phyloP scores from a whole-genome alignment of 2,329 filamentous ascomycete species.

The Coniella lustricola region DNA sequence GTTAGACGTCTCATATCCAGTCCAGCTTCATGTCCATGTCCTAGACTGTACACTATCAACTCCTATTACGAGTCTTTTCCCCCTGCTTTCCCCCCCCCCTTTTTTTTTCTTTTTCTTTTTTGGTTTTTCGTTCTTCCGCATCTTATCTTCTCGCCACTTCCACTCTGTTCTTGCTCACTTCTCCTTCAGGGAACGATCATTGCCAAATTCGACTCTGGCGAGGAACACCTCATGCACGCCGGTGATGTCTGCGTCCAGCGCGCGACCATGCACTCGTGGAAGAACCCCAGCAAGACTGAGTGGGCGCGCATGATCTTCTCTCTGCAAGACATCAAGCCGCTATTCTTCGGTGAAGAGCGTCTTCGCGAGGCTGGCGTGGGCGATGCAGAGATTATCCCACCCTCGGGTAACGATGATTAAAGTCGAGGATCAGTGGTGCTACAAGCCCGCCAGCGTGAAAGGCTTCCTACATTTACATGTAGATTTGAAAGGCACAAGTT shows the following conservation, averaged over 20 bases:
- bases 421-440: background rate
- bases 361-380: conserved; percentile 21
- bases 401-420: conserved; percentile 14
- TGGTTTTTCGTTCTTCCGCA: background rate
- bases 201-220: conserved; percentile 39
- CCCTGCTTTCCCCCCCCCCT: background rate
- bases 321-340: conserved; percentile 13
- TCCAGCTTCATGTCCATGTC: too few species aligned
- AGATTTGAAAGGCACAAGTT: too few species aligned
- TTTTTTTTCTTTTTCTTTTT: background rate
- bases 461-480: too few species aligned
- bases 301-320: conserved; percentile 35
- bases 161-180: background rate
- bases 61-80: too few species aligned
- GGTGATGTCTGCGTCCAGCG: conserved; percentile 44
- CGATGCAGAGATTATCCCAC: background rate
- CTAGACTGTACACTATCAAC: too few species aligned
- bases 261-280: conserved; percentile 40
- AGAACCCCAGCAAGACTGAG: conserved; percentile 30
- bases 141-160: background rate
- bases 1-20: background rate
- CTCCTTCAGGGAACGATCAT: conserved; percentile 33
- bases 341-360: conserved; percentile 21
- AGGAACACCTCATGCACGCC: conserved; percentile 31
- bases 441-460: too few species aligned